phyloP scores from a whole-genome alignment of 129 eudicot species.

The Rutidosis leptorrhynchoides region DNA sequence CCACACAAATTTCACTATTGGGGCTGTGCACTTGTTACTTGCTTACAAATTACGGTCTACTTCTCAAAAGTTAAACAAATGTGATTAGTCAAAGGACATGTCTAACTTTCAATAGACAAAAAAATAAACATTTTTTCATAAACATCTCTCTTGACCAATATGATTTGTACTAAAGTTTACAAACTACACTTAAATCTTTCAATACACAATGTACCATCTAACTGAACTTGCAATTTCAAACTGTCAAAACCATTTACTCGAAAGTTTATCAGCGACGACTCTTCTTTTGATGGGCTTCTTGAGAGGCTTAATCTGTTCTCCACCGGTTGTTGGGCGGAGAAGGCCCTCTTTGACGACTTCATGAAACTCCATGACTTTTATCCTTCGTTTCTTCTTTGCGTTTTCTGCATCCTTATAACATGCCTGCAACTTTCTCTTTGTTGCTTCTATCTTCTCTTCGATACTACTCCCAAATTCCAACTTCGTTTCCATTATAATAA shows the following conservation, averaged over 20 bases:
- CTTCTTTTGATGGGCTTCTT: background rate
- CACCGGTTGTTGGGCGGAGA: background rate
- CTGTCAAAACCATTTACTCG: background rate
- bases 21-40: no score
- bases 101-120: no score
- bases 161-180: background rate
- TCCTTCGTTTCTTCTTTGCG: background rate
- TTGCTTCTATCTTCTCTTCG: conserved; percentile 1
- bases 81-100: no score
- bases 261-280: background rate
- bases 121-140: background rate
- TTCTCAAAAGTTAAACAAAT: no score
- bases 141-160: background rate
- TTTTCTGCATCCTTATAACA: background rate
- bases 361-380: conserved; percentile 14
- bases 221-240: no score
- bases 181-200: no score
- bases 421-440: conserved; percentile 8
- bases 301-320: background rate
- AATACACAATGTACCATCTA: background rate
- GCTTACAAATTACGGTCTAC: no score
- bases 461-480: background rate
- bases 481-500: background rate
- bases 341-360: background rate
- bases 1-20: no score